Conservation (phyloP, 2,329 filamentous ascomycete genomes). For the Fusarium abutilonis region DNA sequence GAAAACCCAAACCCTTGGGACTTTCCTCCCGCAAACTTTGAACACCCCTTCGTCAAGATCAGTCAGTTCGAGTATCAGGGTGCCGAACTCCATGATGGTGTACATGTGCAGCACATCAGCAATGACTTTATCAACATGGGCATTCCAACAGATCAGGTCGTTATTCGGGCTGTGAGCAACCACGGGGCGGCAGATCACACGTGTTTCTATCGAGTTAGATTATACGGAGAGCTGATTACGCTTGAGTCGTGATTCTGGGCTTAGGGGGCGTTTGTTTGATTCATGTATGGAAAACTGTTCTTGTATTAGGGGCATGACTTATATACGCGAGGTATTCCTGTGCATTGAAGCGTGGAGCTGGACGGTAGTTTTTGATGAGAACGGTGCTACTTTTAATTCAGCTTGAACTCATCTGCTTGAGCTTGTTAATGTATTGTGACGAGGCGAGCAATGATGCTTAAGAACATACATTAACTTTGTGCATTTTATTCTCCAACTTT, state of each 20-base stretch:
- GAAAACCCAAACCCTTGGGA: conserved; percentile 49
- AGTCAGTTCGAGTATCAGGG: conserved; percentile 65
- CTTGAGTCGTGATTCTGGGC: background rate
- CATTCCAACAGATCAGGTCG: conserved; percentile 61
- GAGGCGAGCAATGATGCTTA: background rate
- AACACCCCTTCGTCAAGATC: conserved; percentile 64
- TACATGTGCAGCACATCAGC: conserved; percentile 65
- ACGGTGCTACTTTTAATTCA: conserved; percentile 16
- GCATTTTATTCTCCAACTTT: conserved; percentile 28
- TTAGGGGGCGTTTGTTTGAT: conserved; percentile 11
- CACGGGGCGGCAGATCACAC: conserved; percentile 68
- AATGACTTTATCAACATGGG: conserved; percentile 59
- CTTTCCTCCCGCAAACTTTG: conserved; percentile 42
- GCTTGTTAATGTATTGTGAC: too few species aligned
- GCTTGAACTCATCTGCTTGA: conserved; percentile 11
- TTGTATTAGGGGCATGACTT: conserved; percentile 19
- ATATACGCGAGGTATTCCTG: conserved; percentile 21
- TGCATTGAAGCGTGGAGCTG: conserved; percentile 34
- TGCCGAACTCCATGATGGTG: conserved; percentile 53
- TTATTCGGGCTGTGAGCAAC: conserved; percentile 67
- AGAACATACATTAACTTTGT: conserved; percentile 21
- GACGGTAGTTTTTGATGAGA: conserved; percentile 24
- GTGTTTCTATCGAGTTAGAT: conserved; percentile 71
- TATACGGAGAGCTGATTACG: conserved; percentile 57
- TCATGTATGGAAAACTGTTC: conserved; percentile 10